Percentiles rank a stretch among this genome's conserved stretches.
phyloP scores from a whole-genome alignment of 257 asterid genomes.

The Salvia hispanica region DNA sequence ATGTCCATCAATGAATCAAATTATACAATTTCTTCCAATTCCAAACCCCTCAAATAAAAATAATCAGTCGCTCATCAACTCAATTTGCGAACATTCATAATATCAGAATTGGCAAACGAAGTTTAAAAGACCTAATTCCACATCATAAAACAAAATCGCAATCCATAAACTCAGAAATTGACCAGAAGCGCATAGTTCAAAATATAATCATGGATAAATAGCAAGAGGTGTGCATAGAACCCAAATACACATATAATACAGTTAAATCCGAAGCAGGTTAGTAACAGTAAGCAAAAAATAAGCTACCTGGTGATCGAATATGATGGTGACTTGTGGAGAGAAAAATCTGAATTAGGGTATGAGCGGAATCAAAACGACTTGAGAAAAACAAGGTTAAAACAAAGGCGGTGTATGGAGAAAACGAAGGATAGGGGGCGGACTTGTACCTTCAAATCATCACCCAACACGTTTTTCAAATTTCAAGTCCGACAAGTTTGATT shows the following conservation, averaged over 20 bases:
- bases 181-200: background rate
- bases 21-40: background rate
- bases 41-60: background rate
- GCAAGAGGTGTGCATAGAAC: background rate
- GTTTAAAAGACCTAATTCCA: background rate
- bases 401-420: too few species aligned
- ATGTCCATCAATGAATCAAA: background rate
- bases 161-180: background rate
- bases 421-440: too few species aligned
- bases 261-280: background rate
- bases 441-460: too few species aligned
- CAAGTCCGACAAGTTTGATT: too few species aligned
- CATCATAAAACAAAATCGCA: background rate
- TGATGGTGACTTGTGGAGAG: background rate
- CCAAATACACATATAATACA: background rate
- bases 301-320: slow-evolving; percentile 15
- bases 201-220: background rate
- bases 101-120: background rate
- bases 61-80: too few species aligned
- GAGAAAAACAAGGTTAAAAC: too few species aligned
- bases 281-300: background rate
- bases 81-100: background rate
- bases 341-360: slow-evolving; percentile 3
- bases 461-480: too few species aligned
- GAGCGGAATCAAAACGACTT: background rate